Evolutionary conservation across 345 rosid species (phyloP), one percentile per base, ranked within the genome.

Genomic region (Moricandia arvensis): DNA sequence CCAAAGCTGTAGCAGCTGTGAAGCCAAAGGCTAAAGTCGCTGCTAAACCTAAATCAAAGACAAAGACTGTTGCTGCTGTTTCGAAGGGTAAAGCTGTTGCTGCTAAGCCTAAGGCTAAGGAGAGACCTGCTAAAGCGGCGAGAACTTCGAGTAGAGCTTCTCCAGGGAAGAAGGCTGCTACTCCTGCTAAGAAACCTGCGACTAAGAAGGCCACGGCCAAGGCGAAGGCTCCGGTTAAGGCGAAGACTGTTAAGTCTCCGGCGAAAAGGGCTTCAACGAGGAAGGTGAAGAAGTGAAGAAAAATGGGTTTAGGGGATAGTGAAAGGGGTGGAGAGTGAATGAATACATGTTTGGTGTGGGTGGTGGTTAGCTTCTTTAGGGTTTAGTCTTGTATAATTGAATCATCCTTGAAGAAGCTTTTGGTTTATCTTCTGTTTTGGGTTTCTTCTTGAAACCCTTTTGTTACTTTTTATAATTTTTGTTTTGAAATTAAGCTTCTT

Each of bases 131-230:
- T 0, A 91, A 91, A 80, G 87, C 82, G 3, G 51, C 92, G 0
- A 89, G 90, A 72, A 85, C 97, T 8, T 88, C 96, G 0, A 78
- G 86, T 1, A 83, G 93, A 75, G 86, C 87, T 0, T 74, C 91
- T 38, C 91, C 96, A 0, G 93, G 93, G 63, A 90, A 78, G 79
- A 90, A 66, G 26, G 73, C 79, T 0, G 84, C 80, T 1, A 81
- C 83, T 7, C 82, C 85, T 1, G 82, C 81, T 11, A 90, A 87
- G 86, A 84, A 84, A 73, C 79, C 81, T 11, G 80, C 68, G 0
- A 76, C 80, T 7, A 86, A 87, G 80, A 85, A 45, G 53, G 53
- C 53, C 8, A 45, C 13, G 17, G 13, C 45, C 43, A 34, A 37
- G 43, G 38, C 38, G 9, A 34, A 77, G 45, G 71, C 87, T 1